Evolutionary conservation across 2,329 filamentous ascomycete species (phyloP), one percentile per base, ranked within the genome.

Genomic region (Metarhizium rileyi): DNA sequence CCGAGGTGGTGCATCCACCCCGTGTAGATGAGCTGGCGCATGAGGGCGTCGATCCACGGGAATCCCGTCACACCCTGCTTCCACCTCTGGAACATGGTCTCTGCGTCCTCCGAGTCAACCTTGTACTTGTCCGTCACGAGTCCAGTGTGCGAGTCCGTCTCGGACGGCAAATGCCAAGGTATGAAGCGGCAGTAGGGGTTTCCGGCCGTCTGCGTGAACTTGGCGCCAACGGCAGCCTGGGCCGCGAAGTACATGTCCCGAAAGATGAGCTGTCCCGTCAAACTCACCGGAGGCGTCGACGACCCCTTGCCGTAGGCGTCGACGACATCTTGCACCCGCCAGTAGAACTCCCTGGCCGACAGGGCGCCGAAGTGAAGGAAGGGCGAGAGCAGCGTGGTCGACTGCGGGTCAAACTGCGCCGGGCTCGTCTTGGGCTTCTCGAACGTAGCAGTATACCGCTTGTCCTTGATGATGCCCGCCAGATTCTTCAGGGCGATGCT

Each of bases 221-320:
- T 58, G 28, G 76, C 71, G 0, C 86, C 86, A 1, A 89, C 68
- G 0, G 78, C 74, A 1, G 85, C 84, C 61, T 90, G 85, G 0
- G 86, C 85, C 14, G 78, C 85, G 57, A 90, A 90, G 65, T 90
- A 90, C 86, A 90, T 90, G 61, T 90, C 86, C 16, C 86, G 75
- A 63, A 90, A 90, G 10, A 89, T 70, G 1, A 90, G 66, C 57
- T 90, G 86, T 3, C 86, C 86, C 0, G 76, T 81, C 16, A 90
- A 64, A 53, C 80, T 86, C n/a, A 79, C 80, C 0, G 86, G 86
- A 1, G 83, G 80, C 25, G 71, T 69, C 7, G 80, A 83, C 3
- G 77, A 77, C 2, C 72, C 72, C 30, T 73, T 72, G 30, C 76
- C 75, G 57, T 79, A 80, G 10, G 70, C 68, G 4, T 76, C 67